Conservation (phyloP, 164 flowering plant species). For the Tinospora cordifolia region DNA sequence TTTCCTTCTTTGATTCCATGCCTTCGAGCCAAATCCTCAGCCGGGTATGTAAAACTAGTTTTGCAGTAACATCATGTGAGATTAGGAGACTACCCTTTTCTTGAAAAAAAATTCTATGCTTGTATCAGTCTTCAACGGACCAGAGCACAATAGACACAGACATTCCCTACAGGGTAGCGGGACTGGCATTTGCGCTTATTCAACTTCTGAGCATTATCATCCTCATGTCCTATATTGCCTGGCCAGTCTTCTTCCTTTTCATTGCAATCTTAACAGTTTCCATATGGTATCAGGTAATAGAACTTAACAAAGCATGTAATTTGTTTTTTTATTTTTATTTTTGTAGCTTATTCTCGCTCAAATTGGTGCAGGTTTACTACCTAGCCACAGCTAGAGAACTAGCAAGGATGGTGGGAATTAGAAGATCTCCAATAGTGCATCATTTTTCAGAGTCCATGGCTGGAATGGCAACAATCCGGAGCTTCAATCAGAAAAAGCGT, state of each 20-base stretch:
- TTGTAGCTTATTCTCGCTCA: no score
- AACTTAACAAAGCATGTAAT: not conserved
- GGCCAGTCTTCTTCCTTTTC: conserved; percentile 63
- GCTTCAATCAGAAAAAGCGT: conserved; percentile 60
- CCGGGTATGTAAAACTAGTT: conserved; percentile 40
- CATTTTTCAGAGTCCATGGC: conserved; percentile 65
- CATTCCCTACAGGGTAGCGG: conserved; percentile 79
- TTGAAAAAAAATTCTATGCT: not conserved
- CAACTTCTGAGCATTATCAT: conserved; percentile 62
- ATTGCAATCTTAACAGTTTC: conserved; percentile 45
- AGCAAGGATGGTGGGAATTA: conserved; percentile 65
- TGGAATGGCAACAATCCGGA: conserved; percentile 61
- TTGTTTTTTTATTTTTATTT: no score
- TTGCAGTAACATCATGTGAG: not conserved
- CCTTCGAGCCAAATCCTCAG: conserved; percentile 72
- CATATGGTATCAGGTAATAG: conserved; percentile 70
- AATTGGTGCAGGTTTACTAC: conserved; percentile 28
- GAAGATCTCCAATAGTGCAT: conserved; percentile 68
- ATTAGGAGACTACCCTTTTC: not conserved
- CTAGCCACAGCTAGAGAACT: conserved; percentile 70
- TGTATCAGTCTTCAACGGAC: conserved; percentile 66
- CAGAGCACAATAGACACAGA: conserved; percentile 84
- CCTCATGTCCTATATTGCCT: conserved; percentile 66
- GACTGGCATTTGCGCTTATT: conserved; percentile 64
- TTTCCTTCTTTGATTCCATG: conserved; percentile 72